A percentile compares a stretch with the other conserved stretches of the same genome.
Conservation (phyloP, 2,329 filamentous ascomycete genomes). For the Basipetospora chlamydospora region DNA sequence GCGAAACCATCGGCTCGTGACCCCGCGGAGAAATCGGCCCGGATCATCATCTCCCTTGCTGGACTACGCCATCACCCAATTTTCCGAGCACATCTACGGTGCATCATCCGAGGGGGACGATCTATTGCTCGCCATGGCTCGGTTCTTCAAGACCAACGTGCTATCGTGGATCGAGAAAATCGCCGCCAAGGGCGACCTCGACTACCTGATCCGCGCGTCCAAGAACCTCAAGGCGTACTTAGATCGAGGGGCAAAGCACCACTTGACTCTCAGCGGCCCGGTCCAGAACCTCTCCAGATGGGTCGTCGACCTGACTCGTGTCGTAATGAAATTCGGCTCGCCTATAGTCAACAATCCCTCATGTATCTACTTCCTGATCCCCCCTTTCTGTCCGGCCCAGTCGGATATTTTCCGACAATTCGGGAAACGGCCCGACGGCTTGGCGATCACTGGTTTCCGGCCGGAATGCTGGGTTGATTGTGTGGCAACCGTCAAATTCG, state of each 20-base stretch:
- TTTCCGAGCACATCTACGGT: conserved; percentile 13
- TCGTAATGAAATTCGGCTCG: conserved; percentile 18
- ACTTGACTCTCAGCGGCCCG: conserved; percentile 11
- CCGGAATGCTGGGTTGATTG: conserved; percentile 11
- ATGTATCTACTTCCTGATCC: conserved; percentile 20
- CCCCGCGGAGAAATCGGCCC: conserved; percentile 9
- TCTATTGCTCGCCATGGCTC: conserved; percentile 10
- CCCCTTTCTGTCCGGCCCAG: conserved; percentile 17
- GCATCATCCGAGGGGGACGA: conserved; percentile 10
- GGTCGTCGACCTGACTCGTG: conserved; percentile 16
- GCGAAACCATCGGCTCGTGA: conserved; percentile 6
- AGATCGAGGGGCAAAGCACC: conserved; percentile 11
- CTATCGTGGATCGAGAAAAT: conserved; percentile 17
- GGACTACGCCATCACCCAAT: conserved; percentile 14
- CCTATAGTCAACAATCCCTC: conserved; percentile 14
- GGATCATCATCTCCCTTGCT: conserved; percentile 8
- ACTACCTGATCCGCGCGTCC: conserved; percentile 11
- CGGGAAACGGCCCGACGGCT: conserved; percentile 6
- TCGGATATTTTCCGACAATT: conserved; percentile 9
- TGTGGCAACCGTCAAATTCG: conserved; percentile 8
- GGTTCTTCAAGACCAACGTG: conserved; percentile 14
- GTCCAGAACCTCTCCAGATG: conserved; percentile 14
- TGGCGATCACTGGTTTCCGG: conserved; percentile 8
- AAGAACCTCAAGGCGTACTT: conserved; percentile 15
- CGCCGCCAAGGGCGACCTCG: conserved; percentile 10